These are phyloP conservation scores for Kazachstania taianensis DNA, from an alignment of 805 yeast genomes.

Conservation along the genomic window DNA sequence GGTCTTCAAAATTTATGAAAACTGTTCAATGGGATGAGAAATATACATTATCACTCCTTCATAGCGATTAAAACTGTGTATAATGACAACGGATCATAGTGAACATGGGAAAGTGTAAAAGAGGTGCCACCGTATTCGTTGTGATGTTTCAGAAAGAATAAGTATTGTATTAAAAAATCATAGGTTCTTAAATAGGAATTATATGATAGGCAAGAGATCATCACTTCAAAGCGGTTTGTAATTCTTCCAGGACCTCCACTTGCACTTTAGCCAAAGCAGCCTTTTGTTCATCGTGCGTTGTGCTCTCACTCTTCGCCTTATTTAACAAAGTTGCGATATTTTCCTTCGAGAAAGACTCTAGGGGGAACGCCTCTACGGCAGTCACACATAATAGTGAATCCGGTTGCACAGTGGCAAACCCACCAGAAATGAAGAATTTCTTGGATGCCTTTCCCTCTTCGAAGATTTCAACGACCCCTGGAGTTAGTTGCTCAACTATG, in stretches of 20 bases:
- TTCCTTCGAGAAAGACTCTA: slow-evolving; percentile 74
- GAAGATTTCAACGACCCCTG: slow-evolving; percentile 90
- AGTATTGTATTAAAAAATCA: too few relatives aligned
- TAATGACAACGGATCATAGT: too few relatives aligned
- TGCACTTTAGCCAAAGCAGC: slow-evolving; percentile 94
- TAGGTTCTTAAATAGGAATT: too few relatives aligned
- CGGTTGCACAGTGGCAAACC: slow-evolving; percentile 93
- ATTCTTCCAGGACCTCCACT: slow-evolving; percentile 92
- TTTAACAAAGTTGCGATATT: slow-evolving; percentile 72
- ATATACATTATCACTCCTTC: too few relatives aligned
- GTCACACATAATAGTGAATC: slow-evolving; percentile 83
- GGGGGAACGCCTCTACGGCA: slow-evolving; percentile 90
- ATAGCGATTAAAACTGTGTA: too few relatives aligned
- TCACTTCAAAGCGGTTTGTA: slow-evolving; percentile 40
- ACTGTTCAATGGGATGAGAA: too few relatives aligned
- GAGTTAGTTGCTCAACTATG: slow-evolving; percentile 87
- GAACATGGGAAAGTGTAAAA: too few relatives aligned
- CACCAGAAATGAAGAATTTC: slow-evolving; percentile 89
- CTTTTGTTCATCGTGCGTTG: slow-evolving; percentile 74
- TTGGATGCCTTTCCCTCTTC: slow-evolving; percentile 58
- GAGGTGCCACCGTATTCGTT: too few relatives aligned
- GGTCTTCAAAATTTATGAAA: too few relatives aligned
- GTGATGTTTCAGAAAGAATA: too few relatives aligned
- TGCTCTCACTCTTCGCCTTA: slow-evolving; percentile 87
- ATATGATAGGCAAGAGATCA: too few relatives aligned